Conservation (phyloP, 2,329 filamentous ascomycete species). For the Plenodomus lindquistii region DNA sequence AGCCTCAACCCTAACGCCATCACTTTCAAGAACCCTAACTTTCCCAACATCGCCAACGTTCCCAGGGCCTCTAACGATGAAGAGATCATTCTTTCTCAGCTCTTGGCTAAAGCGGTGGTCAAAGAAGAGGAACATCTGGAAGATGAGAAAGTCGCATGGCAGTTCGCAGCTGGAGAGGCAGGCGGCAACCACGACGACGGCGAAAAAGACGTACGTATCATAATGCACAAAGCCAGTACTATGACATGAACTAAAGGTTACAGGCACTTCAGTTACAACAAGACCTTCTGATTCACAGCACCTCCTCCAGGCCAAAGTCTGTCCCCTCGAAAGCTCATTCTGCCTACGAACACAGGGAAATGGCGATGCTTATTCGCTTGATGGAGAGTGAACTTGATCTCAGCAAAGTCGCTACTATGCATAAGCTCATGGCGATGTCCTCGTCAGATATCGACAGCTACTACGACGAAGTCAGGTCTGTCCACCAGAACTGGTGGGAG, state of each 20-base stretch:
- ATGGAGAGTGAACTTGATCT: slow-evolving; percentile 20
- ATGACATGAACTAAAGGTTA: not conserved
- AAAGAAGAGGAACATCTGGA: not conserved
- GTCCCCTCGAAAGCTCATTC: no score
- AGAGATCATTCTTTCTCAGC: no score
- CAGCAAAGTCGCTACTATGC: slow-evolving; percentile 5
- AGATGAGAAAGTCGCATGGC: not conserved
- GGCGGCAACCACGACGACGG: not conserved
- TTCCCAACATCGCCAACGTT: not conserved
- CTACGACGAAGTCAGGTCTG: slow-evolving; percentile 1
- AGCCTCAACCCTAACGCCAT: not conserved
- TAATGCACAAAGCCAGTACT: not conserved
- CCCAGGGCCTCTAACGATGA: not conserved
- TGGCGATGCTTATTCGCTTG: slow-evolving; percentile 1
- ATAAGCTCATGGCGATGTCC: slow-evolving; percentile 8
- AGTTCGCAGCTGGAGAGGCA: not conserved
- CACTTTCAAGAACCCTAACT: not conserved
- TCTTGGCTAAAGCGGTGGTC: not conserved
- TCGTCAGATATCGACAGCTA: slow-evolving; percentile 6
- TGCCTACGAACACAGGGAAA: not conserved
- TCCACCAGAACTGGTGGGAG: slow-evolving; percentile 10
- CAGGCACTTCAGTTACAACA: slow-evolving; percentile 1
- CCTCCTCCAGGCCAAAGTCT: not conserved
- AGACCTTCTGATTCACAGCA: not conserved
- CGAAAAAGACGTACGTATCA: not conserved